Percentiles rank a stretch among this genome's conserved stretches.
Evolutionary conservation across 345 rosid species (phyloP).

Genomic region (Microcos paniculata): DNA sequence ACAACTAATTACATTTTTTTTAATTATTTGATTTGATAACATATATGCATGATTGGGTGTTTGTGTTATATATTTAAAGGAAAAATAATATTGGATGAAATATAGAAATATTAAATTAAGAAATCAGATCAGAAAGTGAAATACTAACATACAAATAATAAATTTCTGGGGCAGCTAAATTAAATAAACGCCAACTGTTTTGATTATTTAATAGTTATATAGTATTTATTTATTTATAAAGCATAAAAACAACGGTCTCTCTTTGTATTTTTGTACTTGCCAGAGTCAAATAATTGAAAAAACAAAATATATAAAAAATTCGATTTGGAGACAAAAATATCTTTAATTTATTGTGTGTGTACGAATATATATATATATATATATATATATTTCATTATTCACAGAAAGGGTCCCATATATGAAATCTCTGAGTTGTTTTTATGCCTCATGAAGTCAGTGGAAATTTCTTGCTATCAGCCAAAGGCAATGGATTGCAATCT

Average conservation of each 20-base stretch:
- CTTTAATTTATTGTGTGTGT: not conserved
- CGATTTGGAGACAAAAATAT: not conserved
- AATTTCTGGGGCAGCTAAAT: not conserved
- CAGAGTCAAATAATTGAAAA: not conserved
- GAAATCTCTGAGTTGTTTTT: constrained; percentile 2
- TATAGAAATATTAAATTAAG: not conserved
- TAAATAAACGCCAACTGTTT: not conserved
- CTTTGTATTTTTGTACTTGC: no score
- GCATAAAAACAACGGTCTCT: not conserved
- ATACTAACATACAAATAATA: not conserved
- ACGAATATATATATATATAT: no score
- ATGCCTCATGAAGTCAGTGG: not conserved
- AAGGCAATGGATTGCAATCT: not conserved
- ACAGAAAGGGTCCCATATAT: not conserved
- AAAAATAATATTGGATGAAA: not conserved
- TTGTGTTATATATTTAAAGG: not conserved
- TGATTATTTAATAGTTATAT: no score
- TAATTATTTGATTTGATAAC: not conserved
- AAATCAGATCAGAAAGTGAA: not conserved
- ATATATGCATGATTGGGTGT: not conserved
- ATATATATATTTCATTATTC: not conserved
- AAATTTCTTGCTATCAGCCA: not conserved
- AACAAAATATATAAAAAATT: not conserved
- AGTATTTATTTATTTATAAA: not conserved
- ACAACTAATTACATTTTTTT: not conserved